Base-by-base conservation (phyloP, 345 rosid genomes). In the Noccaea bulbosa region DNA sequence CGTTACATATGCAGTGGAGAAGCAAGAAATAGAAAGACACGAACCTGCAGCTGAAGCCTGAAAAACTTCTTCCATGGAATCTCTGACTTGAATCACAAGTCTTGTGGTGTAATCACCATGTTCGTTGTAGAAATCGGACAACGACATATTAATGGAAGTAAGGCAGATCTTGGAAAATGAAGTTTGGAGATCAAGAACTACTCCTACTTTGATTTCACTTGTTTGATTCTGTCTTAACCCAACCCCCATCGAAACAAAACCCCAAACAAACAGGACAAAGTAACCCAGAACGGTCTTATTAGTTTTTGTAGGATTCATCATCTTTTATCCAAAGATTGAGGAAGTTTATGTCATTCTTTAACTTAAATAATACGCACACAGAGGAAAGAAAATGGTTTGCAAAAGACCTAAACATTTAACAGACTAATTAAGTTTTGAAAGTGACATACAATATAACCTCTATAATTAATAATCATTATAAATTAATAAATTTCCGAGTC, bases 11-110 rank as follows among this genome's bases (percentile, higher is more conserved):
- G 27, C 22, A 46, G 8, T 10, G 1, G 6, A 8, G 12, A 17
- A 20, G 53, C 32, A 47, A 47, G 9, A 47, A 9, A 47, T 5
- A 48, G 20, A 59, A 71, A 32, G 10, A 20, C 34, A 22, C 62
- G 30, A 71, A 78, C 80, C 84, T 71, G 76, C 73, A 71, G 75
- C 73, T 40, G 85, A 63, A 34, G 81, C 82, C n/a, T 59, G 41
- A 41, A 79, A 60, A 24, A 51, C 69, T 51, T 79, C 71, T 9
- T 17, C 32, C 15, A 27, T 3, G 32, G 82, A 76, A 51, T 81
- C 78, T 49, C 72, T 56, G 11, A 72, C 6, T 20, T 71, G 41
- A 17, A 81, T 11, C 12, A 2, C 37, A 12, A 81, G 34, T 43
- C 77, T 72, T 33, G 69, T 79, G n/a, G 30, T 27, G 57, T 69